Evolutionary conservation across 768 basidiomycete species (phyloP).

Genomic region (Cystofilobasidium bisporidii): DNA sequence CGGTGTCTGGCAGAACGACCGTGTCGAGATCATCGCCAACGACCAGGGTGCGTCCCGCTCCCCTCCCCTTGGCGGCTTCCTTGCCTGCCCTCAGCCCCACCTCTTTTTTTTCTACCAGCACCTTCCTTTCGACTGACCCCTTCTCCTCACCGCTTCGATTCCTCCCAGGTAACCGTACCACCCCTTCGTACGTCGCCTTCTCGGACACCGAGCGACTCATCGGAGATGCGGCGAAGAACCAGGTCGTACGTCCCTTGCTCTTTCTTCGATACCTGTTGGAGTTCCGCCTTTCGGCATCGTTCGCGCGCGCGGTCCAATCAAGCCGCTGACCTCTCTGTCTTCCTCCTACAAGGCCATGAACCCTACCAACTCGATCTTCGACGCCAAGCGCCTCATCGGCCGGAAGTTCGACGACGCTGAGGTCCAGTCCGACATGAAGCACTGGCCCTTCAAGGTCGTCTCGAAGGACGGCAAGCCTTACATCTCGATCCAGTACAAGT

Average conservation of each 20-base stretch:
- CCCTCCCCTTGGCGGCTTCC: neutral
- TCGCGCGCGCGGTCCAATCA: neutral
- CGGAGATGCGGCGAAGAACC: constrained; percentile 98
- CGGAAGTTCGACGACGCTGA: constrained; percentile 45
- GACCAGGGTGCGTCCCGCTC: neutral
- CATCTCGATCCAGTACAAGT: constrained; percentile 26
- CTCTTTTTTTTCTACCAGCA: constrained; percentile 32
- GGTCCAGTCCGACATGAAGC: constrained; percentile 48
- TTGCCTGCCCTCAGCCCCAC: constrained; percentile 34
- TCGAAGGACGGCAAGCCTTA: constrained; percentile 28
- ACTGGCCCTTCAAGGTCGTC: constrained; percentile 42
- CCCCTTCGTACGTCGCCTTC: constrained; percentile 92
- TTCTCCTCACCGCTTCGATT: no score
- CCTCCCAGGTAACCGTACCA: constrained; percentile 66
- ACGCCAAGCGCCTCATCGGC: constrained; percentile 75
- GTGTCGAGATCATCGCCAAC: constrained; percentile 82
- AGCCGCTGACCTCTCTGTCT: neutral
- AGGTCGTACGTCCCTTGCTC: constrained; percentile 69
- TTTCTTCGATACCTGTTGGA: neutral
- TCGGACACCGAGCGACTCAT: constrained; percentile 69
- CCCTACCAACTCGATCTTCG: constrained; percentile 62
- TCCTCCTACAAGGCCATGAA: constrained; percentile 2
- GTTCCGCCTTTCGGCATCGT: neutral
- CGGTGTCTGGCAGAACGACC: constrained; percentile 96
- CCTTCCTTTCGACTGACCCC: neutral